Percentiles rank a stretch among this genome's conserved stretches.
Evolutionary conservation across 352 stramenopile species (phyloP).

Genomic region (Globisporangium rhizosaccharum): DNA sequence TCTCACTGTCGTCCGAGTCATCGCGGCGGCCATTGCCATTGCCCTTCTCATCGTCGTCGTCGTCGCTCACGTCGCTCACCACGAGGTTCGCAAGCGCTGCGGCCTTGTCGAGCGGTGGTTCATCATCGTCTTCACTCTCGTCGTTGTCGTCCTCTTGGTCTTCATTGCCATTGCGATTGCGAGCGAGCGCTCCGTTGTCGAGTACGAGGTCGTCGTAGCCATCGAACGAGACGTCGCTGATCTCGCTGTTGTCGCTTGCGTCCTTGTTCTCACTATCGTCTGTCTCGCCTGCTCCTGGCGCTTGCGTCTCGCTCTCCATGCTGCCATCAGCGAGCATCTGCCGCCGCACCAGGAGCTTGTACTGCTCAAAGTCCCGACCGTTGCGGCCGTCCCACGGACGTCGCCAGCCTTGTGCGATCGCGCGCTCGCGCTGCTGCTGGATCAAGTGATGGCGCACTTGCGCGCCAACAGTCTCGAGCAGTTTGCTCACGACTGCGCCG

Average conservation of each 20-base stretch:
- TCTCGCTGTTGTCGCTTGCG: constrained; percentile 56
- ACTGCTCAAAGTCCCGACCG: constrained; percentile 53
- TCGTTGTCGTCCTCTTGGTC: constrained; percentile 26
- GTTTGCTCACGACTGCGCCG: constrained; percentile 46
- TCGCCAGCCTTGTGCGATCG: constrained; percentile 47
- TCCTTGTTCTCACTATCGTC: constrained; percentile 10
- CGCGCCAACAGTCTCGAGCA: constrained; percentile 45
- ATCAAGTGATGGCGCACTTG: constrained; percentile 50
- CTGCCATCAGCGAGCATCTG: constrained; percentile 28
- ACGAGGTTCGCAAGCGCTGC: constrained; percentile 30
- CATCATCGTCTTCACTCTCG: constrained; percentile 14
- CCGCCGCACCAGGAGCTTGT: constrained; percentile 42
- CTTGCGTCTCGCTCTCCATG: constrained; percentile 15
- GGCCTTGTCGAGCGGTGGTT: constrained; percentile 10
- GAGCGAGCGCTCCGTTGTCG: constrained; percentile 8
- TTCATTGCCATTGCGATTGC: neutral
- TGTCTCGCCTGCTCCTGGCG: constrained; percentile 1
- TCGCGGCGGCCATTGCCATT: constrained; percentile 14
- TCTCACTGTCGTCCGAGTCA: constrained; percentile 60
- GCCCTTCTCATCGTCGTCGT: constrained; percentile 28
- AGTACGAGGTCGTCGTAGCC: constrained; percentile 54
- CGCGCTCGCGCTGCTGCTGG: constrained; percentile 54
- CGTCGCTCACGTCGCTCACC: constrained; percentile 47
- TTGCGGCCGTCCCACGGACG: constrained; percentile 63
- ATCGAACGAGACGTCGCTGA: constrained; percentile 71